These are phyloP conservation scores for Mycena galericulata DNA, from an alignment of 768 basidiomycete species.

Conservation along the genomic window DNA sequence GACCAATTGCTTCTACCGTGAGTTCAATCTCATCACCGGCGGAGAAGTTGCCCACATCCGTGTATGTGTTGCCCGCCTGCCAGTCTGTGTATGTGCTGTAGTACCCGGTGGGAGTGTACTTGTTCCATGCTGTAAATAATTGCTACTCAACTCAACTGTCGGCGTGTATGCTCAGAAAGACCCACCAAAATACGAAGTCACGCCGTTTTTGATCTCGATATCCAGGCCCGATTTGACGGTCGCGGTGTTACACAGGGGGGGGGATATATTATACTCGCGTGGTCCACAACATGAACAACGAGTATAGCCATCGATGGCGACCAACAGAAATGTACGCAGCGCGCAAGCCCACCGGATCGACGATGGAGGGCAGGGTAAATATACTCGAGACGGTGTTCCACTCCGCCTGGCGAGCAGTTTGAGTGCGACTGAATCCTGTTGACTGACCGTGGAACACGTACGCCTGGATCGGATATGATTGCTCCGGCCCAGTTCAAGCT, in stretches of 20 bases:
- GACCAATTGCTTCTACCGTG: no score
- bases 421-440: neutral
- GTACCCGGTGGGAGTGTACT: no score
- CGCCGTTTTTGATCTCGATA: constrained; percentile 7
- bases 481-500: constrained; percentile 15
- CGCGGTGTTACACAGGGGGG: constrained; percentile 4
- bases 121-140: no score
- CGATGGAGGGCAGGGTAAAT: constrained; percentile 1
- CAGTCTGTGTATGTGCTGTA: no score
- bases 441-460: neutral
- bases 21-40: no score
- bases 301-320: constrained; percentile 6
- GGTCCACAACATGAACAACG: no score
- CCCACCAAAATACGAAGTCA: neutral
- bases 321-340: constrained; percentile 12
- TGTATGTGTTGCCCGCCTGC: no score
- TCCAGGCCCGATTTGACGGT: neutral
- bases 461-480: constrained; percentile 1
- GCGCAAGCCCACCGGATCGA: neutral
- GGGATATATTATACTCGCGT: no score
- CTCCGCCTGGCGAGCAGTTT: neutral
- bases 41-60: no score
- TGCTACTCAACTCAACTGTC: neutral
- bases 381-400: neutral
- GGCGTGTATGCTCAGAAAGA: neutral